These are phyloP conservation scores for Barnettozyma wickerhamii DNA, from an alignment of 805 yeast genomes.

Conservation along the genomic window DNA sequence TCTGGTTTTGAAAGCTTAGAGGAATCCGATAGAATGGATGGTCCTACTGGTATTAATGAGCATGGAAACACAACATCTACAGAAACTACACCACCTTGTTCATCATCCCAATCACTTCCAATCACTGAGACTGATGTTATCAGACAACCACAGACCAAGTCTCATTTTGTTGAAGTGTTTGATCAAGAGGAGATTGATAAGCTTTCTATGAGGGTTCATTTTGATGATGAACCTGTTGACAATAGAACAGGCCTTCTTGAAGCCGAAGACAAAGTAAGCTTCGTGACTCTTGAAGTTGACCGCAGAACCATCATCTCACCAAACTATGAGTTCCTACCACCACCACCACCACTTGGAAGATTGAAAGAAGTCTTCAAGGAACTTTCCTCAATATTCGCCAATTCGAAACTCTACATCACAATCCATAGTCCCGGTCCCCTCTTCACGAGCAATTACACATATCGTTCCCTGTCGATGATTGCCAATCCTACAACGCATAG, in stretches of 20 bases:
- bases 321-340: too few species aligned
- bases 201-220: too few species aligned
- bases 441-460: not conserved
- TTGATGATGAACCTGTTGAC: too few species aligned
- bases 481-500: not conserved
- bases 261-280: too few species aligned
- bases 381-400: constrained; percentile 1
- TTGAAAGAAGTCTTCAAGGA: not conserved
- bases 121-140: too few species aligned
- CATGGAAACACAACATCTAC: too few species aligned
- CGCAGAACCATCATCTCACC: too few species aligned
- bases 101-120: not conserved
- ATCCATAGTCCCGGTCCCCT: not conserved
- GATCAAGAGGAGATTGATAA: too few species aligned
- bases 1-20: not conserved
- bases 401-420: constrained; percentile 1
- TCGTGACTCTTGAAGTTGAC: too few species aligned
- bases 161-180: not conserved
- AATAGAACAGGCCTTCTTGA: too few species aligned
- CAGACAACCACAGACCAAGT: too few species aligned
- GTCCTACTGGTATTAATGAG: too few species aligned
- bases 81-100: not conserved
- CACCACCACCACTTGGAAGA: not conserved
- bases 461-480: not conserved
- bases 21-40: not conserved